Evolutionary conservation across 169 alveolate species (phyloP).

Genomic region (Cryptosporidium ryanae): DNA sequence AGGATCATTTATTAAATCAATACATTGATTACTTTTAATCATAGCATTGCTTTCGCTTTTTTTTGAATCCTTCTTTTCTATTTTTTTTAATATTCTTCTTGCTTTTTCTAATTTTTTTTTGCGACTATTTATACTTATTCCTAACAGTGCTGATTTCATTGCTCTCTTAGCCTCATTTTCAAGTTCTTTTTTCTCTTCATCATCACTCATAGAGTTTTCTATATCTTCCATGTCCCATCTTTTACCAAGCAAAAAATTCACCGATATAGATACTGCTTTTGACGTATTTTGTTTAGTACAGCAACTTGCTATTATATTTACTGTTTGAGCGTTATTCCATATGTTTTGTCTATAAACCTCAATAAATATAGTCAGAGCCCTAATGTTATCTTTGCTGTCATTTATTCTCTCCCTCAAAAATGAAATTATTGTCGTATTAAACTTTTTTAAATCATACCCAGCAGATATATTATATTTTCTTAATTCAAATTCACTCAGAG

Average conservation of each 20-base stretch:
- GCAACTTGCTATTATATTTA: conserved; percentile 78
- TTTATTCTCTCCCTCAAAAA: conserved; percentile 32
- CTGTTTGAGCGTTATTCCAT: conserved; percentile 78
- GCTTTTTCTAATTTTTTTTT: conserved; percentile 71
- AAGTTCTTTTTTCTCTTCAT: conserved; percentile 52
- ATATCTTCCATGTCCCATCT: conserved; percentile 44
- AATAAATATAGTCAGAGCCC: conserved; percentile 78
- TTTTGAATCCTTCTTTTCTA: conserved; percentile 25
- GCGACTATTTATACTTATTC: conserved; percentile 16
- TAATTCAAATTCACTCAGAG: neutral
- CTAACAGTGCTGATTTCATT: conserved; percentile 58
- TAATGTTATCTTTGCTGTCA: conserved; percentile 28
- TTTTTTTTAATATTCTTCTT: conserved; percentile 11
- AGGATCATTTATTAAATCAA: conserved; percentile 87
- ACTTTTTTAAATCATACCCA: conserved; percentile 35
- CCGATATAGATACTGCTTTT: conserved; percentile 54
- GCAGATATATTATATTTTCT: conserved; percentile 48
- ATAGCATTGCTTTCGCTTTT: conserved; percentile 16
- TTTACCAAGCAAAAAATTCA: conserved; percentile 43
- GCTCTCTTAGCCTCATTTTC: conserved; percentile 62
- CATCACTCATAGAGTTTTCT: conserved; percentile 42
- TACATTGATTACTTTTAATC: conserved; percentile 70
- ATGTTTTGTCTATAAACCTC: conserved; percentile 78
- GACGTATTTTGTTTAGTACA: conserved; percentile 33
- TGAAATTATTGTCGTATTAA: conserved; percentile 35